phyloP scores from a whole-genome alignment of 139 green algal genomes.

The Chlamydomonas schloesseri region DNA sequence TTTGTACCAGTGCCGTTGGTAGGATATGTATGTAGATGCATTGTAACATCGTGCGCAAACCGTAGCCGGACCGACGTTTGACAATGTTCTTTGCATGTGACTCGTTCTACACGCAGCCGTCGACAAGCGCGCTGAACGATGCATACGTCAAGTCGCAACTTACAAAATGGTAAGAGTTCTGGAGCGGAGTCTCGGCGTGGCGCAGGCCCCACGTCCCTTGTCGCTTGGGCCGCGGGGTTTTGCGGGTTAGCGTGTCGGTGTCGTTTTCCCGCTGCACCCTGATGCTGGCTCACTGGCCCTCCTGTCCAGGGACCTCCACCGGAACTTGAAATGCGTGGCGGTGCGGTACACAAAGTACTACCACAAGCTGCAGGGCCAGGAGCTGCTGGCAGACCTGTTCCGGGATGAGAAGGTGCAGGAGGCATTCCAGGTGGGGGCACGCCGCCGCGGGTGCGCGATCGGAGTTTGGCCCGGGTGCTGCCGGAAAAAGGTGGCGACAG shows the following conservation, averaged over 20 bases:
- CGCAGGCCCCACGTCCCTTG: too few relatives aligned
- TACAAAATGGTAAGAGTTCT: constrained; percentile 51
- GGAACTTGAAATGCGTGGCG: constrained; percentile 27
- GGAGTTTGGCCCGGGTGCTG: too few relatives aligned
- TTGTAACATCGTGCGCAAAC: too few relatives aligned
- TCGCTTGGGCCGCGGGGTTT: neutral
- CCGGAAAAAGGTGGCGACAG: too few relatives aligned
- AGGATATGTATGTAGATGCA: neutral
- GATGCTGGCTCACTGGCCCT: too few relatives aligned
- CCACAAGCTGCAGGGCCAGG: constrained; percentile 60
- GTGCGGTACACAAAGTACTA: constrained; percentile 73
- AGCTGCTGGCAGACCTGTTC: constrained; percentile 67
- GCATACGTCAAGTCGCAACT: constrained; percentile 57
- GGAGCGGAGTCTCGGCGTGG: too few relatives aligned
- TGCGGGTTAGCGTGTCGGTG: too few relatives aligned
- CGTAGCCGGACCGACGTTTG: too few relatives aligned
- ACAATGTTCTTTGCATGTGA: neutral
- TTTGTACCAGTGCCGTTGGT: constrained; percentile 25
- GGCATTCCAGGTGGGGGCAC: constrained; percentile 48
- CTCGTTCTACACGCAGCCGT: neutral
- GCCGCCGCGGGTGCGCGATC: too few relatives aligned
- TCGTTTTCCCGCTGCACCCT: too few relatives aligned
- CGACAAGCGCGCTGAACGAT: constrained; percentile 34
- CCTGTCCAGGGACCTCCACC: constrained; percentile 61
- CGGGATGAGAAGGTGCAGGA: constrained; percentile 52